phyloP scores from a whole-genome alignment of 179 eudicot genomes.

The Camellia oleifera region DNA sequence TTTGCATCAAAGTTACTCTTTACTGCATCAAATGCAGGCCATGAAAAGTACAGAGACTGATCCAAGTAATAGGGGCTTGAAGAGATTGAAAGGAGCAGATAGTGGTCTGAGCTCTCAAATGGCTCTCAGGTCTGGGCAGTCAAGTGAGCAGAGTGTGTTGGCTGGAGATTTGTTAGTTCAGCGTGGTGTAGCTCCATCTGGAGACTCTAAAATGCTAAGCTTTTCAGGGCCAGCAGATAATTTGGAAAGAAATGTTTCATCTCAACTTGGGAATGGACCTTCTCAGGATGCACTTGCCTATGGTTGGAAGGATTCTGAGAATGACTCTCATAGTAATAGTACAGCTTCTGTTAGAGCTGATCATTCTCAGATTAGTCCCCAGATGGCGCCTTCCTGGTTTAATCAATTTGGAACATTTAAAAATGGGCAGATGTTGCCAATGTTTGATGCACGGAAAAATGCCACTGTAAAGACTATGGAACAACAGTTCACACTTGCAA shows the following conservation, averaged over 20 bases:
- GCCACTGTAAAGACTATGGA: slow-evolving; percentile 30
- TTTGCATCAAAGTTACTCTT: slow-evolving; percentile 41
- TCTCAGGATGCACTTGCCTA: slow-evolving; percentile 38
- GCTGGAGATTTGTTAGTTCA: slow-evolving; percentile 28
- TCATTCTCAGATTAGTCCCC: slow-evolving; percentile 55
- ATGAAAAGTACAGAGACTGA: slow-evolving; percentile 45
- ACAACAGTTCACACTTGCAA: slow-evolving; percentile 40
- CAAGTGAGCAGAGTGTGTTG: slow-evolving; percentile 27
- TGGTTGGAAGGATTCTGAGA: slow-evolving; percentile 43
- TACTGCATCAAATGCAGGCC: slow-evolving; percentile 58
- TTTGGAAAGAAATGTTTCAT: slow-evolving; percentile 17
- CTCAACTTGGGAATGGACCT: background rate
- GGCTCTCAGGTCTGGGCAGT: slow-evolving; percentile 24
- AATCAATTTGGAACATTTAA: slow-evolving; percentile 57
- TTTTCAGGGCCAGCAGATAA: slow-evolving; percentile 37
- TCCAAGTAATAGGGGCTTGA: slow-evolving; percentile 42
- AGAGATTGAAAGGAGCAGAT: slow-evolving; percentile 56
- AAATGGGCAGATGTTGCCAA: slow-evolving; percentile 60
- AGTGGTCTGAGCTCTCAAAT: slow-evolving; percentile 26
- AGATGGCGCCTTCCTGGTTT: slow-evolving; percentile 90
- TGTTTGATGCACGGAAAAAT: slow-evolving; percentile 33
- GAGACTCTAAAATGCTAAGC: slow-evolving; percentile 36
- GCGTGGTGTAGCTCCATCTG: slow-evolving; percentile 31
- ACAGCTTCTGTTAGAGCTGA: slow-evolving; percentile 35
- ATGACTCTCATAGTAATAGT: slow-evolving; percentile 22